Percentiles rank a stretch among this genome's conserved stretches.
Evolutionary conservation across 1,139 yeast genomes (phyloP).

Genomic region (Suhomyces bokatorum): DNA sequence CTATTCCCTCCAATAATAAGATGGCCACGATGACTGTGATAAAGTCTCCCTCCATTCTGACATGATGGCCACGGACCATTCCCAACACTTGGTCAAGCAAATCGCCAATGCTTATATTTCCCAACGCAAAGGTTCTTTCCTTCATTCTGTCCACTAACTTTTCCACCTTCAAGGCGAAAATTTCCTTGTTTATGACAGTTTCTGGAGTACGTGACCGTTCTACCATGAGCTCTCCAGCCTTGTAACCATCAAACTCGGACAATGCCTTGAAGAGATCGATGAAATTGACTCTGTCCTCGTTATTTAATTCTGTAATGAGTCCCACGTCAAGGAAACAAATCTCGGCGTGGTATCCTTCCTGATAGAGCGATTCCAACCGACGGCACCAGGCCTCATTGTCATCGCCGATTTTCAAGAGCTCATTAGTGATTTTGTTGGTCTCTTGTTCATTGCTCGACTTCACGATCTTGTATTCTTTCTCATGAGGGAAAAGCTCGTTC

Average conservation of each 20-base stretch:
- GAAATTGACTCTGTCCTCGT: slow-evolving; percentile 75
- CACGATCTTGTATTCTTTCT: slow-evolving; percentile 49
- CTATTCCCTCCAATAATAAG: slow-evolving; percentile 86
- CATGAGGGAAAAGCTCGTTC: slow-evolving; percentile 45
- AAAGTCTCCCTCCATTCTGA: slow-evolving; percentile 96
- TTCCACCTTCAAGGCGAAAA: slow-evolving; percentile 86
- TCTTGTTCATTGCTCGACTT: slow-evolving; percentile 48
- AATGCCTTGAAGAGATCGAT: slow-evolving; percentile 86
- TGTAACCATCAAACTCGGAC: slow-evolving; percentile 89
- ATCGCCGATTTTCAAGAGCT: slow-evolving; percentile 40
- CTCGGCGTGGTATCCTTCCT: slow-evolving; percentile 77
- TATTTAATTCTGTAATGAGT: slow-evolving; percentile 83
- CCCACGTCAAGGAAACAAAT: slow-evolving; percentile 93
- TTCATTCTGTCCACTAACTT: slow-evolving; percentile 78
- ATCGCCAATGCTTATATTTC: slow-evolving; percentile 91
- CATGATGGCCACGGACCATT: slow-evolving; percentile 94
- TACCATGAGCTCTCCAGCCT: slow-evolving; percentile 93
- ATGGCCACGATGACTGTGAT: slow-evolving; percentile 92
- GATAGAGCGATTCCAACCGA: slow-evolving; percentile 50
- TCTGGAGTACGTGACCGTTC: slow-evolving; percentile 94
- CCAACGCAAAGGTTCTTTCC: slow-evolving; percentile 86
- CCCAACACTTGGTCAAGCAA: slow-evolving; percentile 79
- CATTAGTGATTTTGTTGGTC: slow-evolving; percentile 48
- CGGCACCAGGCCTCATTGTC: slow-evolving; percentile 50
- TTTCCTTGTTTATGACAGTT: slow-evolving; percentile 78